phyloP scores from a whole-genome alignment of 2,329 filamentous ascomycete genomes.

The Trichoderma sp. region DNA sequence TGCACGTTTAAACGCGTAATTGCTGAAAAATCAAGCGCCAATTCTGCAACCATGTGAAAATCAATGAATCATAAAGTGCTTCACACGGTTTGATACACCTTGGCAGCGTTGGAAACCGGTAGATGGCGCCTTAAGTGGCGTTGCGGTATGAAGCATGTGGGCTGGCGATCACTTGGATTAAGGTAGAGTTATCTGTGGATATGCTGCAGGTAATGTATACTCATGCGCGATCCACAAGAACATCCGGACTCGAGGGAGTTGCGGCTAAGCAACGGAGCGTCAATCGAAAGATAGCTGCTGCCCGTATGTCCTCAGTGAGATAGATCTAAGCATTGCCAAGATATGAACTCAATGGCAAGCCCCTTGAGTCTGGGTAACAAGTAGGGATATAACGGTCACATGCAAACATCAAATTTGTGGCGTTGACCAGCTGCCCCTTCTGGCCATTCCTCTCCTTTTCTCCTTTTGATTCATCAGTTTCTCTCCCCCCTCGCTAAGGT shows the following conservation, averaged over 20 bases:
- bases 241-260: background rate
- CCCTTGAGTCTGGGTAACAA: background rate
- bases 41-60: background rate
- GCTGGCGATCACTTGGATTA: background rate
- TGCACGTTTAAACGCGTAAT: background rate
- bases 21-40: background rate
- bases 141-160: conserved; percentile 3
- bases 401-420: background rate
- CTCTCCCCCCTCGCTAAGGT: background rate
- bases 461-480: background rate
- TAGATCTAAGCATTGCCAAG: background rate
- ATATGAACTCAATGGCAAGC: background rate
- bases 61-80: conserved; percentile 10
- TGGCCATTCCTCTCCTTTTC: background rate
- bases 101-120: background rate
- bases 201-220: background rate
- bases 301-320: background rate
- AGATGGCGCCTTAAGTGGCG: conserved; percentile 1
- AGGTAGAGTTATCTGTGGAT: background rate
- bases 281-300: background rate
- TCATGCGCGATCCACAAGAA: background rate
- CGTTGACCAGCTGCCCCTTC: background rate
- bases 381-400: background rate
- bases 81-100: background rate
- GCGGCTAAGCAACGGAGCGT: background rate